A percentile compares a stretch with the other conserved stretches of the same genome.
Evolutionary conservation across 2,329 filamentous ascomycete species (phyloP).

Genomic region (Penicillium freii): DNA sequence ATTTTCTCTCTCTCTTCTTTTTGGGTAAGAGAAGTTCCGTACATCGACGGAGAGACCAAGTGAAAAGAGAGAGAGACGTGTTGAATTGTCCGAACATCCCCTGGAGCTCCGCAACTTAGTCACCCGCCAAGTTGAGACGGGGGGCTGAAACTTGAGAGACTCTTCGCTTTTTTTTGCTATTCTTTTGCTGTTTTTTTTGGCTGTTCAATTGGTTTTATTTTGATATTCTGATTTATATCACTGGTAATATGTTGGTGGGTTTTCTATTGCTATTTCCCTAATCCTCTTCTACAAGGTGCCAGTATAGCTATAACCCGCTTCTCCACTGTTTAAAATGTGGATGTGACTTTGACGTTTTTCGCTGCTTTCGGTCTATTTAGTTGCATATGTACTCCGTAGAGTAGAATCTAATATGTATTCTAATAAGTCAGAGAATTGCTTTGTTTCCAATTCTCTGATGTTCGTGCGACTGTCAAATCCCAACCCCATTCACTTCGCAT

Average conservation of each 20-base stretch:
- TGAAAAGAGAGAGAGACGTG: background rate
- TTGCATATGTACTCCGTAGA: background rate
- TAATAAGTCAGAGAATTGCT: background rate
- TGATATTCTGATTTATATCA: background rate
- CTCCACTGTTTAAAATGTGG: slow-evolving; percentile 19
- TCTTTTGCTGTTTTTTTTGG: background rate
- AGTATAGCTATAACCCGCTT: slow-evolving; percentile 2
- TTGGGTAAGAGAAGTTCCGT: background rate
- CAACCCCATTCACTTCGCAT: background rate
- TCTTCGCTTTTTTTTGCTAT: background rate
- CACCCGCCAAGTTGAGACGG: slow-evolving; percentile 2
- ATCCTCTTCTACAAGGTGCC: background rate
- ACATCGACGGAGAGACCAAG: background rate
- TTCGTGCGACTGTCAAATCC: background rate
- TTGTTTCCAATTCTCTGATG: too few relatives aligned
- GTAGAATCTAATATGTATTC: background rate
- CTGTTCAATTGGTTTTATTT: background rate
- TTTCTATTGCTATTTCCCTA: background rate
- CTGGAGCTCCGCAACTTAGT: slow-evolving; percentile 10
- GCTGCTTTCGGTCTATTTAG: slow-evolving; percentile 11
- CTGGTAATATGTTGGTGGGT: background rate
- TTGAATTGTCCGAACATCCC: slow-evolving; percentile 1
- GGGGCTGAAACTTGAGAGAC: background rate
- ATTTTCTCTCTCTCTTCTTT: background rate
- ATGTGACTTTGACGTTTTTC: slow-evolving; percentile 13